A percentile compares a stretch with the other conserved stretches of the same genome.
Evolutionary conservation across 257 asterid species (phyloP).

Genomic region (Petrea volubilis): DNA sequence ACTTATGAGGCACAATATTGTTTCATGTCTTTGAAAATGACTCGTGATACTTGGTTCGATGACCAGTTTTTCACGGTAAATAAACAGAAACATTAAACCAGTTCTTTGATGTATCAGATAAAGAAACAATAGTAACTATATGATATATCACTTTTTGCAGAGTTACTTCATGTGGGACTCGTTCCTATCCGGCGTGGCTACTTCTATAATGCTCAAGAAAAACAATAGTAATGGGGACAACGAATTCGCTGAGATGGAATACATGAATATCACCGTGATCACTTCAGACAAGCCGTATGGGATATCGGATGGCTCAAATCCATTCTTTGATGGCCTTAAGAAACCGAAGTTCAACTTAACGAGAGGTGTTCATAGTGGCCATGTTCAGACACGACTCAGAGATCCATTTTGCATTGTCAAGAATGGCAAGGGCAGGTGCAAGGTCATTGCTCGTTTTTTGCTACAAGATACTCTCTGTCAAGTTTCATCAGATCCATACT

Average conservation of each 20-base stretch:
- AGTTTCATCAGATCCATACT: too few relatives aligned
- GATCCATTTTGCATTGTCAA: constrained; percentile 74
- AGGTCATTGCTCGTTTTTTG: constrained; percentile 41
- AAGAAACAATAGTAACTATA: neutral
- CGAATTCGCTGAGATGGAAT: constrained; percentile 82
- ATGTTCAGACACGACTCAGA: constrained; percentile 64
- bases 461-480: too few relatives aligned
- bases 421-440: constrained; percentile 72
- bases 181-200: constrained; percentile 70
- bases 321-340: constrained; percentile 52
- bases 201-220: constrained; percentile 67
- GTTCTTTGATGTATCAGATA: too few relatives aligned
- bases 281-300: constrained; percentile 80
- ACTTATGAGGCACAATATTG: constrained; percentile 85
- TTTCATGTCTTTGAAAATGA: constrained; percentile 73
- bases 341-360: constrained; percentile 53
- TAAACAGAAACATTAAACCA: neutral
- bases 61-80: constrained; percentile 65
- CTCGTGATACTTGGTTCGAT: constrained; percentile 70
- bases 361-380: constrained; percentile 76
- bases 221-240: constrained; percentile 54
- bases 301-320: constrained; percentile 69
- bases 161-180: constrained; percentile 94
- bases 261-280: constrained; percentile 72
- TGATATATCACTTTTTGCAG: constrained; percentile 44